Evolutionary conservation across 495 filamentous ascomycete genomes (phyloP).

Genomic region (Echria macrotheca): DNA sequence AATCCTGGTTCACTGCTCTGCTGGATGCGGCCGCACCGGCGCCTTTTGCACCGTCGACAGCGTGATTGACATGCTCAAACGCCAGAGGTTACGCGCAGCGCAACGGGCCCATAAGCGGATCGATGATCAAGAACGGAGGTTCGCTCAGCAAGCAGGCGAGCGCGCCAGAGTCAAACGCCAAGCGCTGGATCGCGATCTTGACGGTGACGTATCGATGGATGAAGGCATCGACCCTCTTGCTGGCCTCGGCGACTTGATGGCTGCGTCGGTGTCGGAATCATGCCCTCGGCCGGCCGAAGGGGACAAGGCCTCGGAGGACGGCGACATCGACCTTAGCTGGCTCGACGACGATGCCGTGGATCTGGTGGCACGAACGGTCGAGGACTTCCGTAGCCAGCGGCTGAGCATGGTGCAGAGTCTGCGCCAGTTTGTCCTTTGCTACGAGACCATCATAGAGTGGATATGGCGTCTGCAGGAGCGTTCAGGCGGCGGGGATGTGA

Average conservation of each 20-base stretch:
- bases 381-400: conserved; percentile 81
- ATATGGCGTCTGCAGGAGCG: conserved; percentile 41
- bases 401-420: conserved; percentile 97
- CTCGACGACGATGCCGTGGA: conserved; percentile 57
- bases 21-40: conserved; percentile 90
- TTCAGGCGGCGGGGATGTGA: background rate
- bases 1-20: conserved; percentile 89
- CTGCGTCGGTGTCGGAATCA: background rate
- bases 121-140: conserved; percentile 31
- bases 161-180: conserved; percentile 4
- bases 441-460: conserved; percentile 94
- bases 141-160: conserved; percentile 9
- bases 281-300: background rate
- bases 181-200: conserved; percentile 21
- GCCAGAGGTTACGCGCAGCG: conserved; percentile 49
- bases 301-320: background rate
- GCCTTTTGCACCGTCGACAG: conserved; percentile 96
- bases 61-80: conserved; percentile 88
- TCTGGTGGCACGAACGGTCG: conserved; percentile 76
- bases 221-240: conserved; percentile 12
- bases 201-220: conserved; percentile 42
- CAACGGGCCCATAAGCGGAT: conserved; percentile 29
- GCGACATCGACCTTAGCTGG: conserved; percentile 35
- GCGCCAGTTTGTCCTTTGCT: conserved; percentile 91
- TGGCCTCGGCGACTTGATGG: conserved; percentile 1